phyloP scores from a whole-genome alignment of 2,329 filamentous ascomycete genomes.

The Colletotrichum tropicicola region DNA sequence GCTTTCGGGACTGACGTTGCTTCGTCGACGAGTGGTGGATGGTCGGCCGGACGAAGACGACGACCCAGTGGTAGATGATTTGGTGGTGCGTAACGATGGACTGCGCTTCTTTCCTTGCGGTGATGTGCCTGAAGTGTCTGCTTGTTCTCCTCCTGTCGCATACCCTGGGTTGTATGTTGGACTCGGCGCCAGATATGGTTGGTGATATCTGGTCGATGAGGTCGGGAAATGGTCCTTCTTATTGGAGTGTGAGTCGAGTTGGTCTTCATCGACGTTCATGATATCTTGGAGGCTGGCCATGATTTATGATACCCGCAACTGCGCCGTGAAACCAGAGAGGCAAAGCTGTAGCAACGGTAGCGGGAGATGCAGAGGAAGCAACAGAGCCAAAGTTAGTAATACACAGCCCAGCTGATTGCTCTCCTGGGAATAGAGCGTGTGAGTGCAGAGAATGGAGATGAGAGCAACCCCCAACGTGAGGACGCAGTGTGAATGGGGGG shows the following conservation, averaged over 20 bases:
- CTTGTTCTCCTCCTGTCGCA: slow-evolving; percentile 46
- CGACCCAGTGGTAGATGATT: slow-evolving; percentile 38
- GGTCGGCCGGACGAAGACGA: slow-evolving; percentile 32
- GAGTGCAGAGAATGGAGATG: slow-evolving; percentile 42
- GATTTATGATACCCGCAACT: slow-evolving; percentile 48
- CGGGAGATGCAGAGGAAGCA: slow-evolving; percentile 31
- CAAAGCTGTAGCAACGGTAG: slow-evolving; percentile 19
- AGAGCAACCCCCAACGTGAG: slow-evolving; percentile 42
- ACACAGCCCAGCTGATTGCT: slow-evolving; percentile 55
- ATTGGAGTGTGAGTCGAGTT: slow-evolving; percentile 50
- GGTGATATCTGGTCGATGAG: slow-evolving; percentile 44
- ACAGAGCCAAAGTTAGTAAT: slow-evolving; percentile 53
- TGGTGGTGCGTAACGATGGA: slow-evolving; percentile 41
- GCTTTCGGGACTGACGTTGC: slow-evolving; percentile 57
- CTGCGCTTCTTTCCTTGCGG: slow-evolving; percentile 45
- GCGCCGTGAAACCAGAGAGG: slow-evolving; percentile 40
- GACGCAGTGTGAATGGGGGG: slow-evolving; percentile 30
- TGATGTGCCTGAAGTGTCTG: slow-evolving; percentile 40
- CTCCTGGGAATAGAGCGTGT: slow-evolving; percentile 39
- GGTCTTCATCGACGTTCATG: slow-evolving; percentile 64
- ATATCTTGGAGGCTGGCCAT: slow-evolving; percentile 67
- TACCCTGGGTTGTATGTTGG: slow-evolving; percentile 47
- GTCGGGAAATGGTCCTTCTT: slow-evolving; percentile 53
- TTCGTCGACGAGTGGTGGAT: slow-evolving; percentile 45
- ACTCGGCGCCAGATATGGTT: slow-evolving; percentile 41